Base-by-base conservation (phyloP, 208 protist genomes). In the Trypanosoma melophagium region DNA sequence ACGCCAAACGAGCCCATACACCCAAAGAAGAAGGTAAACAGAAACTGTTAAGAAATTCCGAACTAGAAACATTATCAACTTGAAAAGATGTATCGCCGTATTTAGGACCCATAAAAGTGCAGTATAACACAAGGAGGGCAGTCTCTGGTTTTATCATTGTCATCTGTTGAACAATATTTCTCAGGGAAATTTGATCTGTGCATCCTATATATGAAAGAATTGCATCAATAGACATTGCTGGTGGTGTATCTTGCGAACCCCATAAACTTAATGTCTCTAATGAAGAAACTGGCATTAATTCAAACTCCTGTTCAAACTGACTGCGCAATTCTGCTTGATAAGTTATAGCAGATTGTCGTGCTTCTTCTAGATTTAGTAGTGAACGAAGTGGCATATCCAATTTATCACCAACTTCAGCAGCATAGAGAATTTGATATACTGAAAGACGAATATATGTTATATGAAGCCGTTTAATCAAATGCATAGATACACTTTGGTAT, bases 71-170 rank as follows among this genome's bases (percentile, higher is more conserved):
- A 40, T 67, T 62, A 72, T 68, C 79, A 60, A 10, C 49, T 56
- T 61, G 9, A n/a, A 17, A 17, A 41, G 53, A 50, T 59, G 50
- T 8, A 19, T 38, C 14, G 45, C 40, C 41, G 21, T 17, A 50
- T 17, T 41, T 8, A 7, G 73, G 40, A 55, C 66, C 58, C 9
- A 16, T 54, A 61, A 75, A 76, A 8, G 41, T 58, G 58, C 77
- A 88, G 74, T 92, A 92, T 12, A 92, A 71, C 9, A 92, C 60
- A 54, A 92, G 77, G 44, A 92, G 74, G 28, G 76, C 86, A 40
- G 80, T 61, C 42, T 71, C 78, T 3, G 82, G 64, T 7, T 64
- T 69, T 52, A 86, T 63, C 35, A 59, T 45, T 38, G 66, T 64
- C 60, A 80, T 74, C 41, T 66, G 69, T 17, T 62, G 42, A 9